phyloP scores from a whole-genome alignment of 116 monocot genomes.

The Cymodocea nodosa region DNA sequence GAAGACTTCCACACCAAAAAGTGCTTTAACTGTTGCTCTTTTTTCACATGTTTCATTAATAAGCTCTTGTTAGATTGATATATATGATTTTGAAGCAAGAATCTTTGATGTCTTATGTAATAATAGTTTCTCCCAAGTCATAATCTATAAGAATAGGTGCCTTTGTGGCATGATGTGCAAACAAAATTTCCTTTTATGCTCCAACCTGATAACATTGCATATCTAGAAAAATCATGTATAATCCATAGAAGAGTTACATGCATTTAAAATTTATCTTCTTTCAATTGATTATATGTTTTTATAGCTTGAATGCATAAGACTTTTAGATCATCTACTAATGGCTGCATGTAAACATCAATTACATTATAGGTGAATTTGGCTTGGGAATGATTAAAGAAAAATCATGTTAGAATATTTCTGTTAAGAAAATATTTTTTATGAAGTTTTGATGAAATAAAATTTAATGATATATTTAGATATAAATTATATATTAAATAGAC shows the following conservation, averaged over 20 bases:
- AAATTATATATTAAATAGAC: too few species aligned
- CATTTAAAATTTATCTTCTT: not conserved
- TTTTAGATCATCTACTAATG: conserved; percentile 9
- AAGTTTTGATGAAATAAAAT: too few species aligned
- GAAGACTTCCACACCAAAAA: too few species aligned
- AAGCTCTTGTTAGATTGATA: too few species aligned
- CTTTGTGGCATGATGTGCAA: conserved; percentile 1
- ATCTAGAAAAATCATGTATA: conserved; percentile 7
- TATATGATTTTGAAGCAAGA: not conserved
- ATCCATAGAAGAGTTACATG: conserved; percentile 3
- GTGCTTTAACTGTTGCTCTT: too few species aligned
- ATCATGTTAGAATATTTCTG: too few species aligned
- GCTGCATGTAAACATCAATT: conserved; percentile 9
- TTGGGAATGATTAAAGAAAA: too few species aligned
- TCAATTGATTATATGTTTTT: conserved; percentile 6
- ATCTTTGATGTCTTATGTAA: conserved; percentile 4
- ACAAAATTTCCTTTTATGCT: conserved; percentile 1
- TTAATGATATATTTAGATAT: too few species aligned
- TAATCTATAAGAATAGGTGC: not conserved
- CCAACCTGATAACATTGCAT: conserved; percentile 3
- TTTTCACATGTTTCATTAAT: too few species aligned
- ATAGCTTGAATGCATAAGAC: not conserved
- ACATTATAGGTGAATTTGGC: too few species aligned
- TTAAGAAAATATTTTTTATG: too few species aligned
- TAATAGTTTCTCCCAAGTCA: not conserved